Conservation (phyloP, 2,329 filamentous ascomycete genomes). For the Beauveria sp. region DNA sequence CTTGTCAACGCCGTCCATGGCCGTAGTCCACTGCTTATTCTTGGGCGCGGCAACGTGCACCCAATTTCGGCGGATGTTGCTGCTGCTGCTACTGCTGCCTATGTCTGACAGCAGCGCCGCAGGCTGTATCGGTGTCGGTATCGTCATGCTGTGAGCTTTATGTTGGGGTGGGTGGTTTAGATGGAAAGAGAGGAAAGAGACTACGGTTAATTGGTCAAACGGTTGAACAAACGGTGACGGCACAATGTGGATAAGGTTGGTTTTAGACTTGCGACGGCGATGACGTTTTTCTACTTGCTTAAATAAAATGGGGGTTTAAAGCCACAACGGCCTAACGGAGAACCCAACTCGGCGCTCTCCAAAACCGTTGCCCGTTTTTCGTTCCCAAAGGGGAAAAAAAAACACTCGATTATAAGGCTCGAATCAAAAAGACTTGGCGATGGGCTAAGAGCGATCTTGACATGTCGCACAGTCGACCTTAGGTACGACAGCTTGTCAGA, state of each 20-base stretch:
- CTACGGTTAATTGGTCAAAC: too few relatives aligned
- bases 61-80: constrained; percentile 9
- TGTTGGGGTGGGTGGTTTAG: too few relatives aligned
- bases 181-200: neutral
- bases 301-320: neutral
- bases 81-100: neutral
- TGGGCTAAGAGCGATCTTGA: too few relatives aligned
- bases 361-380: too few relatives aligned
- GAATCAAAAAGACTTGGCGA: too few relatives aligned
- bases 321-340: neutral
- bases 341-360: neutral
- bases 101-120: neutral
- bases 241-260: neutral
- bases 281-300: neutral
- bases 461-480: too few relatives aligned
- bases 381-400: too few relatives aligned
- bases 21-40: constrained; percentile 46
- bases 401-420: too few relatives aligned
- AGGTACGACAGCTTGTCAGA: too few relatives aligned
- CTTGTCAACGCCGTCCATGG: constrained; percentile 48
- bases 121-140: neutral
- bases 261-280: neutral
- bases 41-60: constrained; percentile 16
- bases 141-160: neutral
- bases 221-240: neutral